Evolutionary conservation across 192 early-diverging fungal genomes (phyloP), one percentile per base, ranked within the genome.

Genomic region (Glomus cerebriforme): DNA sequence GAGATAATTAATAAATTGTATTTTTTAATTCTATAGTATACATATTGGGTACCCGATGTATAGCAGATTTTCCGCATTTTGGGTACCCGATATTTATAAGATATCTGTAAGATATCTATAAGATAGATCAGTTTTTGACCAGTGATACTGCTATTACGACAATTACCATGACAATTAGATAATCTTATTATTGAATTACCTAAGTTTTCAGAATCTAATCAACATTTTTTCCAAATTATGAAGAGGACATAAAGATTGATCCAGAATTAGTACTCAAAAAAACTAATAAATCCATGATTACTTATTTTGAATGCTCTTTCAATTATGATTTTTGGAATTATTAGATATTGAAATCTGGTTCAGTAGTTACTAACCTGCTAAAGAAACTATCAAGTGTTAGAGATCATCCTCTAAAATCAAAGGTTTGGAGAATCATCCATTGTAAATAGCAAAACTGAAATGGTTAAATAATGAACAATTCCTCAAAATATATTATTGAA

Each of bases 361-460:
- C 73, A 29, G 73, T 74, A 74, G 73, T 74, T 60, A 59, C 17
- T 74, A 31, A 74, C n/a, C 17, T 74, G 54, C 27, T 74, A 59
- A 26, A 60, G 59, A 54, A 60, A 74, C 54, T 49, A 59, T 74
- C 73, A 74, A 59, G 17, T 29, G 45, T 39, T 35, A 75, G 39
- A 63, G 74, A 32, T 8, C 59, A 75, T 75, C 58, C 74, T 63
- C 59, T 75, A 2, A 75, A 32, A 31, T 32, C 74, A 60, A 59
- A 75, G 60, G 74, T 75, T 75, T 75, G 74, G 74, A 43, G 59
- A 39, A 63, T 75, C 27, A 45, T 75, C 24, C 32, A 15, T 43
- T 75, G 73, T 75, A 24, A 49, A 74, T 74, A 74, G 72, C 54
- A 34, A 74, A 74, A 74, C 72, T 26, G 34, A 74, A 74, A 59